phyloP scores from a whole-genome alignment of 352 stramenopile genomes.

The Pythium diclinum region DNA sequence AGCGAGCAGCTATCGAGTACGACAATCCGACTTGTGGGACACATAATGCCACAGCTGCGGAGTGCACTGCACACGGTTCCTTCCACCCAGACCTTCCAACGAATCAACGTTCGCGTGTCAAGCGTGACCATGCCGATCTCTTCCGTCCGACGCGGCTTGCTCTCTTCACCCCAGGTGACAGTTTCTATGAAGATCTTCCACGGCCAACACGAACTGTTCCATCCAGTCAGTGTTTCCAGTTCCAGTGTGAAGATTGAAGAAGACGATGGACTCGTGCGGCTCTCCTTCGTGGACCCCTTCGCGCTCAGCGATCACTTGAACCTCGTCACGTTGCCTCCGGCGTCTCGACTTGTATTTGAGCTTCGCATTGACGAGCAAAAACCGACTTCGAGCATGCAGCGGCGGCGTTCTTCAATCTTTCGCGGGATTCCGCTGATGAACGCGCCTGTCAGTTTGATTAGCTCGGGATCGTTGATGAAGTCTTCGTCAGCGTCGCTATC shows the following conservation, averaged over 20 bases:
- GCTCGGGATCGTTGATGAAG: background rate
- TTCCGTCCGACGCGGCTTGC: background rate
- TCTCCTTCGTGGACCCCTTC: slow-evolving; percentile 9
- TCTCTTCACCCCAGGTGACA: background rate
- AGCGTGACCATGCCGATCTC: background rate
- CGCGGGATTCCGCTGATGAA: background rate
- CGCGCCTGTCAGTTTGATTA: background rate
- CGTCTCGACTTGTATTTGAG: slow-evolving; percentile 12
- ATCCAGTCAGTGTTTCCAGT: background rate
- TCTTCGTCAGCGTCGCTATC: slow-evolving; percentile 12
- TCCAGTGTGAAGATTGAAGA: background rate
- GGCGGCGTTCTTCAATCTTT: slow-evolving; percentile 17
- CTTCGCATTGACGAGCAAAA: slow-evolving; percentile 1
- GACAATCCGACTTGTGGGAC: background rate
- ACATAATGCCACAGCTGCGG: background rate
- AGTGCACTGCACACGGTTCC: background rate
- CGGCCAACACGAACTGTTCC: slow-evolving; percentile 6
- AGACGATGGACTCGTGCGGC: background rate
- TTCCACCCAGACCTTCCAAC: background rate
- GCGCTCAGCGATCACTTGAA: background rate
- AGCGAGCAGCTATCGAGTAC: background rate
- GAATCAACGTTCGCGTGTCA: background rate
- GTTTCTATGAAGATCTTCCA: slow-evolving; percentile 13
- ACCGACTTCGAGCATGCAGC: background rate
- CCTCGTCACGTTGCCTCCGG: slow-evolving; percentile 6